Evolutionary conservation across 306 rosid species (phyloP), one percentile per base, ranked within the genome.

Genomic region (Astragalus membranaceus): DNA sequence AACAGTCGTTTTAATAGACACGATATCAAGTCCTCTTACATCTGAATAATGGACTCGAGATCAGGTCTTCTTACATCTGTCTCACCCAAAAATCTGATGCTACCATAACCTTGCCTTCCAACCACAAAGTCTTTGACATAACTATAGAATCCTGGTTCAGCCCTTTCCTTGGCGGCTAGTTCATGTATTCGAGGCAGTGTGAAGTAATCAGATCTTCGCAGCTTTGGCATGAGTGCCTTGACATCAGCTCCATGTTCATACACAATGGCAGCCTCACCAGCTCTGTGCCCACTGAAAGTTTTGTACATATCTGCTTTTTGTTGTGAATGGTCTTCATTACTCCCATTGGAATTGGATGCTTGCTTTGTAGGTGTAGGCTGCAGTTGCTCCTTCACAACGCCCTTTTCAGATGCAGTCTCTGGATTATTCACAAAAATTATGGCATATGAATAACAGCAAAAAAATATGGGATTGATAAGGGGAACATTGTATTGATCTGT

Each of bases 191-290:
- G 84, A 36, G 99, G 97, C 76, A 80, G 90, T 4, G 99, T 91
- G 79, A 83, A 95, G 83, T 95, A 95, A 80, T 91, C 99, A 61
- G 96, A 80, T 7, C 77, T 86, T 1, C 96, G 85, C 55, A 95
- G 91, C 89, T 91, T 95, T 12, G 99, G 99, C 99, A 95, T 89
- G 66, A 89, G 79, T 53, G 99, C 91, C 88, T 95, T 96, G 44
- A 95, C 85, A 50, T 84, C 99, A 67, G 97, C 97, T 29, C 99
- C 99, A 10, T n/a, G n/a, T n/a, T n/a, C n/a, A n/a, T n/a, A n/a
- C n/a, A n/a, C n/a, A n/a, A n/a, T n/a, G n/a, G n/a, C 99, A 54
- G 97, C 99, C 83, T 95, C 99, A 56, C 97, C 97, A 16, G 96
- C 97, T 81, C 99, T 82, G 78, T 95, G 92, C 71, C 99, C 99